These are phyloP conservation scores for Fusarium buharicum DNA, from an alignment of 2,329 filamentous ascomycete genomes.

Conservation along the genomic window DNA sequence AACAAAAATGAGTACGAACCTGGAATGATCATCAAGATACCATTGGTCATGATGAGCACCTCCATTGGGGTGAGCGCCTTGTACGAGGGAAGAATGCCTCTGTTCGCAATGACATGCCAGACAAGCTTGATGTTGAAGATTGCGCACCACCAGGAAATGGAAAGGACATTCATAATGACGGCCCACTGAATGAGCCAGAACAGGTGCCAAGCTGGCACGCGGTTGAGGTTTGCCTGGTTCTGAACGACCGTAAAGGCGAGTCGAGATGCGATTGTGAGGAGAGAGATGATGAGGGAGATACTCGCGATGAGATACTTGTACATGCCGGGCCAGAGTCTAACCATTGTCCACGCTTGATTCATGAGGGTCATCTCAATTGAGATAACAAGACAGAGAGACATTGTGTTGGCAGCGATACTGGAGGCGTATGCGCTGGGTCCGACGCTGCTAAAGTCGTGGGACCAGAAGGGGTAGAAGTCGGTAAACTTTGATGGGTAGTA, in stretches of 20 bases:
- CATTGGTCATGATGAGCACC: constrained; percentile 65
- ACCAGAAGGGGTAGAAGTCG: constrained; percentile 69
- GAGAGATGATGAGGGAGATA: constrained; percentile 51
- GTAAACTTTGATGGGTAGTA: constrained; percentile 71
- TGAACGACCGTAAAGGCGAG: constrained; percentile 53
- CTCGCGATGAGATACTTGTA: constrained; percentile 48
- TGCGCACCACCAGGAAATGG: constrained; percentile 64
- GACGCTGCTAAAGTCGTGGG: constrained; percentile 64
- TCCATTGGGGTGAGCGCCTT: constrained; percentile 62
- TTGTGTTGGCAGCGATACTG: constrained; percentile 54
- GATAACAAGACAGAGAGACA: constrained; percentile 58
- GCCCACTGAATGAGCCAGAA: constrained; percentile 54
- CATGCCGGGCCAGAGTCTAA: constrained; percentile 57
- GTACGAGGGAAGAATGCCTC: constrained; percentile 58
- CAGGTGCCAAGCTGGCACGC: constrained; percentile 37
- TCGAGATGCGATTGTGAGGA: constrained; percentile 48
- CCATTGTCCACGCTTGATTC: constrained; percentile 64
- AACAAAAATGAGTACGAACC: constrained; percentile 51
- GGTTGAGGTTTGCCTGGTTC: constrained; percentile 46
- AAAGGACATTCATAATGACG: constrained; percentile 54
- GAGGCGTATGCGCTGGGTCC: constrained; percentile 50
- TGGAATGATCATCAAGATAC: constrained; percentile 66
- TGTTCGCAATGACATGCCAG: constrained; percentile 59
- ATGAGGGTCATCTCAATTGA: constrained; percentile 60
- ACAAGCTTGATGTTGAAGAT: constrained; percentile 65